Evolutionary conservation across 2,329 filamentous ascomycete species (phyloP), one percentile per base, ranked within the genome.

Genomic region (Fusarium compactum): DNA sequence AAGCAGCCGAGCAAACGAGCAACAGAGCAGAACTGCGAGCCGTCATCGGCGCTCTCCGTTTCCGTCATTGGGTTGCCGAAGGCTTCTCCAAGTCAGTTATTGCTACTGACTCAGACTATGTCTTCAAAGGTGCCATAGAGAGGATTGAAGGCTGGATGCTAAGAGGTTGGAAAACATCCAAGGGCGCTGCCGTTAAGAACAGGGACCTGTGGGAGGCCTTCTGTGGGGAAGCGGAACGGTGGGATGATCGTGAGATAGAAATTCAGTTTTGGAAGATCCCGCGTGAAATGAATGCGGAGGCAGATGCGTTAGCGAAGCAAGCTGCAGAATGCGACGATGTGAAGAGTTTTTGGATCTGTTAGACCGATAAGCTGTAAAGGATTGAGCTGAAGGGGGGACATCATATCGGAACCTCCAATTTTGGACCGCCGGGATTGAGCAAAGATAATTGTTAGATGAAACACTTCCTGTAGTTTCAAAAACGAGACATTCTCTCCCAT

Each of bases 171-270:
- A 80, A 40, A 62, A 84, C 77, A 11, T 64, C 55, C 1, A 63
- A 52, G 4, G 76, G 78, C 0, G 67, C 16, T 1, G 62, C 70
- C 1, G 83, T 87, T 47, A 83, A 83, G 73, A 88, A 88, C 64
- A 77, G 73, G 62, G 85, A 89, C 63, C 65, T 89, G 24, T 89
- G 87, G 85, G 76, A 87, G 70, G 65, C 76, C 16, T 74, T 89
- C 4, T 76, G 87, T 12, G 79, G 78, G 1, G 80, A 83, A 55
- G 63, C 82, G 3, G 81, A 84, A 64, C 62, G 67, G 25, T 67
- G 53, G 22, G 25, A 77, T 5, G 68, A 74, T 0, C 0, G 51
- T 0, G 80, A 80, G 0, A 40, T 85, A 25, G 58, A 70, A 9
- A 75, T 87, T n/a, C 30, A 78, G 41, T 82, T 88, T 69, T 87